Evolutionary conservation across 2,329 filamentous ascomycete genomes (phyloP), one percentile per base, ranked within the genome.

Genomic region (Xylaria digitata): DNA sequence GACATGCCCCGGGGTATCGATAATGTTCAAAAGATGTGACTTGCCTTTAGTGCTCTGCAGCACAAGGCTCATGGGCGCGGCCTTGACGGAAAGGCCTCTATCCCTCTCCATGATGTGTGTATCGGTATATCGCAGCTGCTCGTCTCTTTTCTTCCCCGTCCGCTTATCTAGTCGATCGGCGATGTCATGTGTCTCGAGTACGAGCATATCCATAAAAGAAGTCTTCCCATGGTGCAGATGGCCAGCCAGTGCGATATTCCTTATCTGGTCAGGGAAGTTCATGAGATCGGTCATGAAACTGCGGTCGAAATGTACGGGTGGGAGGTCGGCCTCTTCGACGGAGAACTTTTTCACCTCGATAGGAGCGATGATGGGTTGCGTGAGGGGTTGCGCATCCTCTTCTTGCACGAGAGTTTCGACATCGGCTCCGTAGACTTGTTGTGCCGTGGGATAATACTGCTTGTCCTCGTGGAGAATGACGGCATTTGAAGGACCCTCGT

Each of bases 401-500:
- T 99, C 96, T 77, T 98, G 92, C 43, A 99, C 95, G 80, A 97
- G 83, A 1, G 95, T 96, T 82, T 99, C 96, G 74, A 99, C 96
- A 81, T 96, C 94, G 74, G 90, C 87, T 59, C 96, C 96, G 78
- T 98, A 99, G 48, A 97, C 90, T 80, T 99, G 96, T 77, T 95
- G 90, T 63, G 96, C 96, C n/a, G 94, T 97, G 34, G 96, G 96
- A 78, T 99, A 99, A 81, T 99, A 99, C 79, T 98, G 96, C 80
- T 99, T 99, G 82, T 99, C 96, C 84, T 99, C 96, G 82, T 99
- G 96, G 52, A 99, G 87, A 65, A 99, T 87, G n/a, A 99, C 94
- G 58, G 96, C 95, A 79, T 98, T 99, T 5, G 94, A 97, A 3
- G 95, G 92, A 15, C 92, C 94, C 55, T 94, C 91, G 79, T 93